Percentiles rank a stretch among this genome's conserved stretches.
Evolutionary conservation across 2,329 filamentous ascomycete species (phyloP).

Genomic region (Alternaria sp.): DNA sequence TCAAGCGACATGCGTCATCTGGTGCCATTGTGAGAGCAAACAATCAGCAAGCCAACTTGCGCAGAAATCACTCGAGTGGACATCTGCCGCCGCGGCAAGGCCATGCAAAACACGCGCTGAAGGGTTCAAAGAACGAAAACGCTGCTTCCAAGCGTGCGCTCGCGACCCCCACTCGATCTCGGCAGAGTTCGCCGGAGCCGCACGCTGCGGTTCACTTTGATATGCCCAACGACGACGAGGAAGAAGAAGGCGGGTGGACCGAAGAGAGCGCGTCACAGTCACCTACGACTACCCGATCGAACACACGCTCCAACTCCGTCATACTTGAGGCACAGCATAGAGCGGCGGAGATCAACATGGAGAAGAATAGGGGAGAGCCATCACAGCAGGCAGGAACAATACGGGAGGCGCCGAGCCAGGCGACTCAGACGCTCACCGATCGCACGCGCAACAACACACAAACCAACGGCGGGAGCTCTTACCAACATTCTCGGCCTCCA

Average conservation of each 20-base stretch:
- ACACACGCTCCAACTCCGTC: constrained; percentile 53
- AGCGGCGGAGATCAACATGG: constrained; percentile 32
- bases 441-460: constrained; percentile 35
- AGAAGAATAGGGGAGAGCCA: constrained; percentile 31
- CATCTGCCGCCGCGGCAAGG: constrained; percentile 54
- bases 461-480: constrained; percentile 43
- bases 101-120: constrained; percentile 51
- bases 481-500: constrained; percentile 48
- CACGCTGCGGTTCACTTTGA: constrained; percentile 54
- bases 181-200: constrained; percentile 45
- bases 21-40: constrained; percentile 47
- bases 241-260: constrained; percentile 51
- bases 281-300: constrained; percentile 52
- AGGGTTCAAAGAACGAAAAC: constrained; percentile 46
- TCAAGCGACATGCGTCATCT: constrained; percentile 55
- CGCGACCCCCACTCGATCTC: constrained; percentile 40
- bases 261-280: constrained; percentile 54
- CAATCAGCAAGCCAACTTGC: constrained; percentile 46
- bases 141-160: constrained; percentile 42
- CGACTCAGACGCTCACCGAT: constrained; percentile 34
- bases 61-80: constrained; percentile 56
- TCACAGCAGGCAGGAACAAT: constrained; percentile 16
- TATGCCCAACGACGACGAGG: constrained; percentile 41
- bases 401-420: constrained; percentile 19
- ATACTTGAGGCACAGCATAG: constrained; percentile 46